These are phyloP conservation scores for Podila epicladia DNA, from an alignment of 192 early-diverging fungal genomes.

Conservation along the genomic window DNA sequence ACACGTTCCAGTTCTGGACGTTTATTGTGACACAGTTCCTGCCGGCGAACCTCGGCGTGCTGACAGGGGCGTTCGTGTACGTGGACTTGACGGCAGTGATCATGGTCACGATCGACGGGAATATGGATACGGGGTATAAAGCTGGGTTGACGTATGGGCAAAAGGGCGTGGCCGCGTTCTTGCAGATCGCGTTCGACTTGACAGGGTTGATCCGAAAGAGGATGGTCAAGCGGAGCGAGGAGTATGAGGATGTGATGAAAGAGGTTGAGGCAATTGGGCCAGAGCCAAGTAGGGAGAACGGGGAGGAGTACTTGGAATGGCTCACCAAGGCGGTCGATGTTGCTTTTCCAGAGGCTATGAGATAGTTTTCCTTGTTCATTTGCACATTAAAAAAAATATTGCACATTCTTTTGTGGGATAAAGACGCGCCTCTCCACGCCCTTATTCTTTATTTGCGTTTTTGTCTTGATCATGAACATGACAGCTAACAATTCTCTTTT, in stretches of 20 bases:
- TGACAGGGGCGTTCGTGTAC: slow-evolving; percentile 18
- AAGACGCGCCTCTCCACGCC: no score
- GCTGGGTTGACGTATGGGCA: slow-evolving; percentile 22
- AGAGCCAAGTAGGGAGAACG: slow-evolving; percentile 14
- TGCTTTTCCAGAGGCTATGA: slow-evolving; percentile 4
- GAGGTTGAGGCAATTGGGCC: slow-evolving; percentile 10
- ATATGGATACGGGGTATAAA: slow-evolving; percentile 12
- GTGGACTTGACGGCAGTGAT: slow-evolving; percentile 26
- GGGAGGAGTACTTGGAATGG: slow-evolving; percentile 24
- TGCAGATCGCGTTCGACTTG: slow-evolving; percentile 38
- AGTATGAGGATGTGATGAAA: not conserved
- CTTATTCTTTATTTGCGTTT: no score
- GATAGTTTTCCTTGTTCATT: no score
- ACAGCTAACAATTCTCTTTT: no score
- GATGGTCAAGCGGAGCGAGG: not conserved
- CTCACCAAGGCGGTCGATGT: slow-evolving; percentile 13
- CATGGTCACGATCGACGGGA: slow-evolving; percentile 18
- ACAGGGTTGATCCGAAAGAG: slow-evolving; percentile 1
- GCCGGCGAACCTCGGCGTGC: slow-evolving; percentile 22
- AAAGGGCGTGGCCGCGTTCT: slow-evolving; percentile 15
- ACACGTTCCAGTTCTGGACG: slow-evolving; percentile 31
- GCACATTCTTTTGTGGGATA: no score
- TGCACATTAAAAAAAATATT: no score
- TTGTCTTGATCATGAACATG: no score
- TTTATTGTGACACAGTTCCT: slow-evolving; percentile 34